phyloP scores from a whole-genome alignment of 495 filamentous ascomycete genomes.

The Penicillium paradoxum region DNA sequence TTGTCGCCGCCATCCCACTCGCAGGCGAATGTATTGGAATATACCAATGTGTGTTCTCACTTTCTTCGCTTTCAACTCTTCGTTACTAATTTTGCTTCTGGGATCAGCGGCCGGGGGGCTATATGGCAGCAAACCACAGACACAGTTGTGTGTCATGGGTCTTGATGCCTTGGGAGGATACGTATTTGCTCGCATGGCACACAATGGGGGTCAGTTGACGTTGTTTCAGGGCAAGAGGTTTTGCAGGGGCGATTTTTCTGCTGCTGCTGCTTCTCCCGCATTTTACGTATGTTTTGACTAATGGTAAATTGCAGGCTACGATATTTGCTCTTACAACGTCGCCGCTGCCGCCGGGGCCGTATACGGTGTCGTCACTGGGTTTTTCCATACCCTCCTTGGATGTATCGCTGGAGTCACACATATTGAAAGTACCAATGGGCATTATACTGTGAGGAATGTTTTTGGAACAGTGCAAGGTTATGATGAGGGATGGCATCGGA shows the following conservation, averaged over 20 bases:
- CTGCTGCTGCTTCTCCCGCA: neutral
- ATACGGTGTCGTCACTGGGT: constrained; percentile 11
- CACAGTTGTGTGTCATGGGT: constrained; percentile 8
- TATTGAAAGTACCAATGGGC: constrained; percentile 6
- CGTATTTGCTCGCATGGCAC: constrained; percentile 19
- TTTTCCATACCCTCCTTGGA: constrained; percentile 12
- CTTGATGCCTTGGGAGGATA: constrained; percentile 15
- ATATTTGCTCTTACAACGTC: constrained; percentile 16
- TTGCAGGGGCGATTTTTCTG: neutral
- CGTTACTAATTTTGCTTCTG: neutral
- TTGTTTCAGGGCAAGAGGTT: neutral
- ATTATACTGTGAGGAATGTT: constrained; percentile 7
- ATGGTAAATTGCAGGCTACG: constrained; percentile 1
- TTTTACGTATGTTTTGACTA: neutral
- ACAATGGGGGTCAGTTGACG: constrained; percentile 8
- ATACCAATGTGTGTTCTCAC: constrained; percentile 7
- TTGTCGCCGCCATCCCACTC: constrained; percentile 16
- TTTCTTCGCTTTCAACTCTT: neutral
- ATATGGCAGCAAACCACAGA: constrained; percentile 4
- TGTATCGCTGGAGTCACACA: constrained; percentile 2
- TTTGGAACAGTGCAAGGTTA: constrained; percentile 11
- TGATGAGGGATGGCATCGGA: neutral
- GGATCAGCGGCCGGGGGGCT: constrained; percentile 7
- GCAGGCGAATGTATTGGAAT: constrained; percentile 14
- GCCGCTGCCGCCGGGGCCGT: constrained; percentile 16